Evolutionary conservation across 371 early-diverging fungal species (phyloP), one percentile per base, ranked within the genome.

Genomic region (Apophysomyces variabilis): DNA sequence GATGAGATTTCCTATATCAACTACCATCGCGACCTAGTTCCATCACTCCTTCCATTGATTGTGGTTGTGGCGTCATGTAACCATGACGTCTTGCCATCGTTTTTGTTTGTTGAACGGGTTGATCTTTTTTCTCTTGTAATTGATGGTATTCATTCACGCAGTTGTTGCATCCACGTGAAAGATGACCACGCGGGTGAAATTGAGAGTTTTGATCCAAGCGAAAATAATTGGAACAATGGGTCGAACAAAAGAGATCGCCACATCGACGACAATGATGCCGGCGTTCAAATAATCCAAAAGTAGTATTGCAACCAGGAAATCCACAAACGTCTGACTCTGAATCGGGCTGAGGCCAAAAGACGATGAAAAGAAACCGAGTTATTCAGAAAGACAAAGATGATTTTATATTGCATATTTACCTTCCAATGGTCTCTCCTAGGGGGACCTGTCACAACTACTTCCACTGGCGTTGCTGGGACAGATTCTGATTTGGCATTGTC

Each of bases 241-340:
- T 18, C 26, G 84, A 71, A 56, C 83, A 84, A 60, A 80, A 84
- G 21, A 84, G 76, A 50, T 77, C 75, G 16, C 84, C 84, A 70
- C 84, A 84, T 68, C 72, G 70, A 39, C 84, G 77, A 58, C 84
- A 84, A 57, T 84, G 84, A 59, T 84, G 84, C 57, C 81, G 73
- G 59, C 84, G 71, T 58, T 84, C 81, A 66, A 84, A 80, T 7
- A 84, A 37, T 7, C 78, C 76, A 75, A 84, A 84, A n/a, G 65
- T 38, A 9, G 61, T 65, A 21, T 58, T 26, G 58, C 84, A 83
- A 35, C 66, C 71, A 38, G 69, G 58, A 37, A 60, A 72, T 12
- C 59, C 74, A 61, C 83, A 81, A 11, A 61, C 57, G 32, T 38
- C 69, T 37, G 74, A 70, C 58, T 78, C 77, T 37, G 75, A 57